Percentiles rank a stretch among this genome's conserved stretches.
phyloP scores from a whole-genome alignment of 768 basidiomycete species.

The Coprinopsis marcescibilis region DNA sequence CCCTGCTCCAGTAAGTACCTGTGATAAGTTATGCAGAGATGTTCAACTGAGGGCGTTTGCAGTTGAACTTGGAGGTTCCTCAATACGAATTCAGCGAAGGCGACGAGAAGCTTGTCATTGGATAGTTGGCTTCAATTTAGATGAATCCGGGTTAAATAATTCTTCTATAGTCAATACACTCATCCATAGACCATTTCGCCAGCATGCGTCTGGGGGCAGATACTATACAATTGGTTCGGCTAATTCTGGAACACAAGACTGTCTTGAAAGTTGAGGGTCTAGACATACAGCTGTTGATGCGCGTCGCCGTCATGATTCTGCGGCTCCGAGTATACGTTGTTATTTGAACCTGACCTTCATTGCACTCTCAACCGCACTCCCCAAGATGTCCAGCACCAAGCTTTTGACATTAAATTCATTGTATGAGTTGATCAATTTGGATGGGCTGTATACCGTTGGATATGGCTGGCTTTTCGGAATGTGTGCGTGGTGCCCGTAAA shows the following conservation, averaged over 20 bases:
- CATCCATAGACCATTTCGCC: background rate
- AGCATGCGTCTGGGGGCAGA: conserved; percentile 25
- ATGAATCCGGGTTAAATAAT: background rate
- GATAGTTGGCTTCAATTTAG: conserved; percentile 38
- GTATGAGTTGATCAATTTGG: conserved; percentile 26
- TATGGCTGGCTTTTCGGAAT: conserved; percentile 65
- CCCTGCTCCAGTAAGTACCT: conserved; percentile 97
- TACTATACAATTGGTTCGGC: no score
- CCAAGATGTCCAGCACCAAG: background rate
- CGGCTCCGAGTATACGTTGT: no score
- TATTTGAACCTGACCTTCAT: conserved; percentile 1
- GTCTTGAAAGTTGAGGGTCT: no score
- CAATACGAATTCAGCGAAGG: conserved; percentile 82
- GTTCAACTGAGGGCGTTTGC: no score
- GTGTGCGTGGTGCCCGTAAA: conserved; percentile 47
- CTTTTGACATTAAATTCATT: conserved; percentile 29
- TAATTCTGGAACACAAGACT: no score
- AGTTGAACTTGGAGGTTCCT: conserved; percentile 95
- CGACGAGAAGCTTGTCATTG: conserved; percentile 82
- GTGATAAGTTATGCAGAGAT: no score
- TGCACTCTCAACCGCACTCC: background rate
- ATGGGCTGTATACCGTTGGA: conserved; percentile 46
- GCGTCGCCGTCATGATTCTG: no score
- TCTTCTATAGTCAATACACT: background rate
- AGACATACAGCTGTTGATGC: no score